phyloP scores from a whole-genome alignment of 2,329 filamentous ascomycete species.

The Colletotrichum salicis region DNA sequence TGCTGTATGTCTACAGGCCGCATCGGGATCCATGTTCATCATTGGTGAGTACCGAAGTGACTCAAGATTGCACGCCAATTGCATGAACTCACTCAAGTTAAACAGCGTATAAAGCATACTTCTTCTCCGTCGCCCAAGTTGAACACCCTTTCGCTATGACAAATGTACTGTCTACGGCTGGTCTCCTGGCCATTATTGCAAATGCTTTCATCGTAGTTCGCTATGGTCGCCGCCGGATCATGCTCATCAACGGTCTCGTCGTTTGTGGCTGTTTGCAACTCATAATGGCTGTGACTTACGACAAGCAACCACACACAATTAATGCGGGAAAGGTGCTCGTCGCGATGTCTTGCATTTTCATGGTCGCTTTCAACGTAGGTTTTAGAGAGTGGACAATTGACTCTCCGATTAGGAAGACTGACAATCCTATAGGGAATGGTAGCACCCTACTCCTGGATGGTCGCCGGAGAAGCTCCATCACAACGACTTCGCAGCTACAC shows the following conservation, averaged over 20 bases:
- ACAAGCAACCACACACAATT: neutral
- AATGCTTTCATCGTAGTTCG: neutral
- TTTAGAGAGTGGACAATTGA: neutral
- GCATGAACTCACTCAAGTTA: neutral
- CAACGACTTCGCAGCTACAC: constrained; percentile 63
- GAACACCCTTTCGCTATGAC: neutral
- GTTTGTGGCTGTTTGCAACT: neutral
- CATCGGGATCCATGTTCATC: neutral
- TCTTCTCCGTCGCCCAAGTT: neutral
- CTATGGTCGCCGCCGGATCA: neutral
- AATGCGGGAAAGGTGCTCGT: neutral
- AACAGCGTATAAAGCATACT: neutral
- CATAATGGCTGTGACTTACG: neutral
- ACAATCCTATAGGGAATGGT: neutral
- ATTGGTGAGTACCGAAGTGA: neutral
- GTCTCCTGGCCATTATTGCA: neutral
- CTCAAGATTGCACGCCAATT: neutral
- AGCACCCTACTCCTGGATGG: constrained; percentile 61
- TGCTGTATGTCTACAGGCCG: neutral
- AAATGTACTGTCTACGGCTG: neutral
- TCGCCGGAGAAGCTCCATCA: constrained; percentile 63
- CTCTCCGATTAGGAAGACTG: neutral
- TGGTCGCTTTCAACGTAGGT: neutral
- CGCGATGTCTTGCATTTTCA: neutral
- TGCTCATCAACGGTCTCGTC: neutral